phyloP scores from a whole-genome alignment of 805 yeast species.

The Pichia heedii region DNA sequence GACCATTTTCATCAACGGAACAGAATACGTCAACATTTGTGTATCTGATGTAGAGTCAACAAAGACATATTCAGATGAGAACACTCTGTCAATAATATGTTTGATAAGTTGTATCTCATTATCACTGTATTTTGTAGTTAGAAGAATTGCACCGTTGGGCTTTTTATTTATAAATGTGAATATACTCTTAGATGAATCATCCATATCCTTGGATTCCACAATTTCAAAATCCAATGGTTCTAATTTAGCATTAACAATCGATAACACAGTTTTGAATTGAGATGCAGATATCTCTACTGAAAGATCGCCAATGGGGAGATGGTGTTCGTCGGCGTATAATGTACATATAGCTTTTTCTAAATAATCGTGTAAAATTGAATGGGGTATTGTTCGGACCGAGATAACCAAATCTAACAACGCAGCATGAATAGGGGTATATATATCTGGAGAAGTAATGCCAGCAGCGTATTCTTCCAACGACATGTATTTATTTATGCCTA shows the following conservation, averaged over 20 bases:
- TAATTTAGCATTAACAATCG: constrained; percentile 16
- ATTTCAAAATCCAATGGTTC: constrained; percentile 34
- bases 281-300: background rate
- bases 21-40: constrained; percentile 1
- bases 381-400: background rate
- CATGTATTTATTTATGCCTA: background rate
- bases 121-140: constrained; percentile 28
- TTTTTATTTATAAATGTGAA: constrained; percentile 34
- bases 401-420: background rate
- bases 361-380: background rate
- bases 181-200: constrained; percentile 22
- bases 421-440: background rate
- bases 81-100: constrained; percentile 32
- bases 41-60: background rate
- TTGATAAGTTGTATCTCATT: constrained; percentile 40
- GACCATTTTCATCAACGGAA: constrained; percentile 9
- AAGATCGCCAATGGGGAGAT: background rate
- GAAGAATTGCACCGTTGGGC: constrained; percentile 30
- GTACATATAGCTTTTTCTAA: constrained; percentile 3
- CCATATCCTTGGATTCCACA: constrained; percentile 23
- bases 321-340: background rate
- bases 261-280: constrained; percentile 2
- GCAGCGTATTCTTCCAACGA: background rate
- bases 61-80: constrained; percentile 16
- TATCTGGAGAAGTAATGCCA: background rate